These are phyloP conservation scores for Phycomyces blakesleeanus DNA, from an alignment of 192 early-diverging fungal genomes.

Conservation along the genomic window DNA sequence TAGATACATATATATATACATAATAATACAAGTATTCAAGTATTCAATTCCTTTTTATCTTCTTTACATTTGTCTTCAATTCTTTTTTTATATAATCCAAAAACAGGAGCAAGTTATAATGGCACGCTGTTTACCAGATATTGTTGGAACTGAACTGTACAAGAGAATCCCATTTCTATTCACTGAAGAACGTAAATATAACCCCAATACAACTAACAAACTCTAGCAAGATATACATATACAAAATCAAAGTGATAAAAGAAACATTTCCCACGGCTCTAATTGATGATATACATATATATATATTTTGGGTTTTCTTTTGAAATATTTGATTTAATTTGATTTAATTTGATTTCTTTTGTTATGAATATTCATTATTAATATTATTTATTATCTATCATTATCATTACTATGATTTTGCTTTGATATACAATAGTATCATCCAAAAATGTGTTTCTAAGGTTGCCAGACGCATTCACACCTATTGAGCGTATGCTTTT, in stretches of 20 bases:
- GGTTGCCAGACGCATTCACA: conserved; percentile 22
- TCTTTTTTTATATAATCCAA: no score
- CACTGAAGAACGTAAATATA: conserved; percentile 25
- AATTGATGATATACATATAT: no score
- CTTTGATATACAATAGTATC: conserved; percentile 16
- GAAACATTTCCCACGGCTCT: not conserved
- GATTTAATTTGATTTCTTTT: no score
- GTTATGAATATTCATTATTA: no score
- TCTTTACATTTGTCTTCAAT: no score
- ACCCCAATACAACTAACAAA: no score
- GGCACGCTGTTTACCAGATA: conserved; percentile 11
- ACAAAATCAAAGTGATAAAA: not conserved
- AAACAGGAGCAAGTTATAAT: no score
- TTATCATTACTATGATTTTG: conserved; percentile 7
- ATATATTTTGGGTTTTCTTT: no score
- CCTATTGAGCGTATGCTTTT: conserved; percentile 29
- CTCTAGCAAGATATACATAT: not conserved
- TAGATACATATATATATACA: no score
- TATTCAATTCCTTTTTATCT: no score
- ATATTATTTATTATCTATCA: not conserved
- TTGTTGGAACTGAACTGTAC: conserved; percentile 14
- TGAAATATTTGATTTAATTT: no score
- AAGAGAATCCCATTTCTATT: conserved; percentile 20
- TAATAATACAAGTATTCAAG: no score
- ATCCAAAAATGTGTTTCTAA: conserved; percentile 21